Base-by-base conservation (phyloP, 176 grass and related monocot species). In the Musa acuminata region DNA sequence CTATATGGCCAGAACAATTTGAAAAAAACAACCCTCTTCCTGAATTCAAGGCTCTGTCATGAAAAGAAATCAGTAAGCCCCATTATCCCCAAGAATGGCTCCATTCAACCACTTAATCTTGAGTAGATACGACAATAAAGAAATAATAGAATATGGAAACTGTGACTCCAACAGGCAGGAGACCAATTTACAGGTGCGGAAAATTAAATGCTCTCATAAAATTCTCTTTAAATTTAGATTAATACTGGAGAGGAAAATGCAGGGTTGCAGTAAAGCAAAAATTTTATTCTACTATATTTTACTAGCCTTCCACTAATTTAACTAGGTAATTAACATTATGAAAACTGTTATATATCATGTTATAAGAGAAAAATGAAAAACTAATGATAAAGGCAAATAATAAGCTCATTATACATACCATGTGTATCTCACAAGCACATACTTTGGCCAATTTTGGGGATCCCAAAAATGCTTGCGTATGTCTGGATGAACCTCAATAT, bases 371-470 rank as follows among this genome's bases (percentile, higher is more conserved):
- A 24, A 69, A 2, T 43, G 9, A 59, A 13, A 43, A 68, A 68
- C 52, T 48, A 64, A 52, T 13, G n/a, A 51, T 12, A 64, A 74
- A 74, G 25, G 62, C 1, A 21, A 51, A 6, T 23, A 67, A 76
- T 12, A 13, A 50, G 29, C 2, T 76, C 1, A 49, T 22, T 8
- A 69, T 51, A 79, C 69, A 76, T 77, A 99, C 95, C 95, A 94
- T 85, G 95, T 99, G 81, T 99, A 99, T 87, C 95, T 87, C 60
- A 90, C 86, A 87, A 99, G 91, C 75, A 99, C 83, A 82, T 87
- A 76, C 89, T 99, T 99, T 78, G 95, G 95, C 95, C 95, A 99
- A 53, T 82, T 77, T 58, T 99, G 24, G 55, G 11, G 82, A 85
- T 84, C 87, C 95, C 95, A 99, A 78, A 87, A 99, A 74, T 86